These are phyloP conservation scores for Teratosphaeria nubilosa DNA, from an alignment of 2,329 filamentous ascomycete genomes.

Conservation along the genomic window DNA sequence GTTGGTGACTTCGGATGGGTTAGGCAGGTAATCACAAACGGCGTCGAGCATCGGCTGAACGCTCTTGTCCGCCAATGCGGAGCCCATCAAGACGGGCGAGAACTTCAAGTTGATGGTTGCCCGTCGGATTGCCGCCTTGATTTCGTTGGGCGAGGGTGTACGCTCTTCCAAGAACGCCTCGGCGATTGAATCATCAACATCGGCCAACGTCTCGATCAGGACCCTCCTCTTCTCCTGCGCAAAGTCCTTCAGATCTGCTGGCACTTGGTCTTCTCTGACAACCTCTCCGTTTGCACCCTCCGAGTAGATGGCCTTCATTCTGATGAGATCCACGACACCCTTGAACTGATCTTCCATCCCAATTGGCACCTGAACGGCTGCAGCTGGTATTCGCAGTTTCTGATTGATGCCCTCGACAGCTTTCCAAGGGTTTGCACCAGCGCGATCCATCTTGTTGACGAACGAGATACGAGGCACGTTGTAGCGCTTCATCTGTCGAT, in stretches of 20 bases:
- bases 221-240: conserved; percentile 73
- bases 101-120: conserved; percentile 86
- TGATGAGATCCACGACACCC: conserved; percentile 84
- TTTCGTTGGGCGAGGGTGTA: conserved; percentile 67
- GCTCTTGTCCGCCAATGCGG: conserved; percentile 85
- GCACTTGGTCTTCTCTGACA: conserved; percentile 70
- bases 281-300: conserved; percentile 70
- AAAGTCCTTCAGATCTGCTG: conserved; percentile 64
- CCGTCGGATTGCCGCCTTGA: conserved; percentile 84
- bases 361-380: conserved; percentile 89
- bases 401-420: conserved; percentile 94
- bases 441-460: conserved; percentile 99
- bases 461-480: conserved; percentile 93
- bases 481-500: conserved; percentile 97
- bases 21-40: conserved; percentile 90
- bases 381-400: conserved; percentile 87
- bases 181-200: conserved; percentile 96
- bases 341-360: conserved; percentile 84
- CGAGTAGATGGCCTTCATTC: conserved; percentile 90
- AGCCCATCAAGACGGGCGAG: conserved; percentile 91
- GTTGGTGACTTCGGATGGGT: conserved; percentile 83
- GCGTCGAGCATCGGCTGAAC: conserved; percentile 95
- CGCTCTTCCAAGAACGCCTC: conserved; percentile 86
- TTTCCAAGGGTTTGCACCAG: conserved; percentile 97
- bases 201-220: conserved; percentile 88